A percentile compares a stretch with the other conserved stretches of the same genome.
phyloP scores from a whole-genome alignment of 208 protist genomes.

The Zelonia costaricensis region DNA sequence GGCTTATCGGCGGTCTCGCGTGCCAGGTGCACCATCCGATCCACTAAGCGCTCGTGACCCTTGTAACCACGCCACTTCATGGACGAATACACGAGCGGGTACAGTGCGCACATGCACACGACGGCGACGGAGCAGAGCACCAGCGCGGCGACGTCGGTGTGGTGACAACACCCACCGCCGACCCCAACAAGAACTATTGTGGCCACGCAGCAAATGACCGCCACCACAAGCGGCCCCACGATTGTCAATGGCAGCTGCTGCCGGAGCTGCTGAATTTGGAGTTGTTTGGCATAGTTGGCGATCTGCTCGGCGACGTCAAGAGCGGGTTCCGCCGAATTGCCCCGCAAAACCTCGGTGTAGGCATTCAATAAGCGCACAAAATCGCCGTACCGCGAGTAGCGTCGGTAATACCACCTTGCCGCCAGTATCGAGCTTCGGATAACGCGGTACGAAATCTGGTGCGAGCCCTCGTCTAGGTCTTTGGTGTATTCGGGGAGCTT shows the following conservation, averaged over 20 bases:
- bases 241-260: constrained; percentile 17
- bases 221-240: constrained; percentile 14
- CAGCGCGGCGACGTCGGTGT: constrained; percentile 18
- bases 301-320: constrained; percentile 18
- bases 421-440: constrained; percentile 20
- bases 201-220: constrained; percentile 9
- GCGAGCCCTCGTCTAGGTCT: background rate
- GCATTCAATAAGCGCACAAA: constrained; percentile 30
- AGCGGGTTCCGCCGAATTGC: background rate
- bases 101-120: constrained; percentile 13
- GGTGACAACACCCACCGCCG: constrained; percentile 6
- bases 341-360: constrained; percentile 21
- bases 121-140: constrained; percentile 19
- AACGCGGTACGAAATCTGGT: constrained; percentile 3
- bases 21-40: constrained; percentile 10
- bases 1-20: background rate
- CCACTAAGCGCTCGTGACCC: constrained; percentile 2
- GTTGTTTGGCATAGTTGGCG: constrained; percentile 8
- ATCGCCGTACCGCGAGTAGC: constrained; percentile 13
- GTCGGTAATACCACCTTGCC: constrained; percentile 30
- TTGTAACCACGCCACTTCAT: background rate
- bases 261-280: constrained; percentile 17
- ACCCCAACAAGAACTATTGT: constrained; percentile 19
- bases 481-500: constrained; percentile 21
- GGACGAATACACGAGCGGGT: constrained; percentile 25